phyloP scores from a whole-genome alignment of 345 rosid species.

The Hypericum perforatum region DNA sequence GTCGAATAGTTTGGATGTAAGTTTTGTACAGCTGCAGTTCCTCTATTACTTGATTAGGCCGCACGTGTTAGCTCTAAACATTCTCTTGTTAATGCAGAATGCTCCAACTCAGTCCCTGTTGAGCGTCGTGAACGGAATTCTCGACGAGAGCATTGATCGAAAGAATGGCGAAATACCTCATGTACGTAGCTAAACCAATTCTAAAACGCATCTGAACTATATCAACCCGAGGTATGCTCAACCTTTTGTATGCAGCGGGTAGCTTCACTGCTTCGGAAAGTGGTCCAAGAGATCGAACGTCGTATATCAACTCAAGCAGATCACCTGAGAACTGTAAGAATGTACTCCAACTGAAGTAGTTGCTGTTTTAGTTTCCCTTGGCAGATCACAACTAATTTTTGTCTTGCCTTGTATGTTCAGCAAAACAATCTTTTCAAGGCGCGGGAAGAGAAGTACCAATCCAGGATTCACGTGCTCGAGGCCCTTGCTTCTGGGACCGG shows the following conservation, averaged over 20 bases:
- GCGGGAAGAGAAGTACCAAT: slow-evolving; percentile 82
- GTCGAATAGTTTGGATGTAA: slow-evolving; percentile 71
- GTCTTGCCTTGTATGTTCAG: slow-evolving; percentile 30
- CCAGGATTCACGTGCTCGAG: slow-evolving; percentile 80
- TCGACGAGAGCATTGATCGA: slow-evolving; percentile 82
- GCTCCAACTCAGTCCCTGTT: slow-evolving; percentile 91
- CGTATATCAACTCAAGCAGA: slow-evolving; percentile 98
- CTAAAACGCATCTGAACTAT: too few species aligned
- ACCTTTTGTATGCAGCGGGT: slow-evolving; percentile 54
- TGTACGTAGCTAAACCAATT: slow-evolving; percentile 28
- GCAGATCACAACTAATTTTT: slow-evolving; percentile 9
- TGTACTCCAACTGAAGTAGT: slow-evolving; percentile 1
- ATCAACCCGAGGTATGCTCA: background rate
- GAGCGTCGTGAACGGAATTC: slow-evolving; percentile 79
- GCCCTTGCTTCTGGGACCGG: slow-evolving; percentile 67
- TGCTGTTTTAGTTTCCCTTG: slow-evolving; percentile 1
- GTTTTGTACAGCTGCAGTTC: background rate
- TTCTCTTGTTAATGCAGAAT: slow-evolving; percentile 38
- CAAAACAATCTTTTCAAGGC: slow-evolving; percentile 84
- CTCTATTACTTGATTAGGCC: background rate
- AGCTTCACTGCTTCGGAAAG: slow-evolving; percentile 69
- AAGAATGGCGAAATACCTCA: slow-evolving; percentile 73
- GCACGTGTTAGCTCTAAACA: slow-evolving; percentile 5
- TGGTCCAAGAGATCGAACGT: slow-evolving; percentile 89
- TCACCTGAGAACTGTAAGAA: slow-evolving; percentile 70